Percentiles rank a stretch among this genome's conserved stretches.
These are phyloP conservation scores for Lepiota venenata DNA, from an alignment of 768 basidiomycete genomes.

Conservation along the genomic window DNA sequence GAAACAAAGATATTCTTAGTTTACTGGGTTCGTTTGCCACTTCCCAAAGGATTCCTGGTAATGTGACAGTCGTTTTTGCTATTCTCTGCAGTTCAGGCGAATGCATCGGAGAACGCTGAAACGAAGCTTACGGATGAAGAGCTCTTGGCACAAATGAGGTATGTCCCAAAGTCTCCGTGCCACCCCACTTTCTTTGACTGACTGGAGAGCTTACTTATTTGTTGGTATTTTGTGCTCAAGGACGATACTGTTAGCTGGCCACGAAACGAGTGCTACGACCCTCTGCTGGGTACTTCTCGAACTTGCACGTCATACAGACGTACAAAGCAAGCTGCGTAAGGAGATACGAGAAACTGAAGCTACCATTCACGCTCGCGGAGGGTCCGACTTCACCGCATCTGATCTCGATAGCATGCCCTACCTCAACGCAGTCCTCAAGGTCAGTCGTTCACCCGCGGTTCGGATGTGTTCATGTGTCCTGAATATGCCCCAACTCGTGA, in stretches of 20 bases:
- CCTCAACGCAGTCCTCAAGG: conserved; percentile 43
- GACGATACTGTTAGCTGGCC: conserved; percentile 47
- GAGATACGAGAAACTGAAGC: conserved; percentile 48
- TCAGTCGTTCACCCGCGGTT: conserved; percentile 16
- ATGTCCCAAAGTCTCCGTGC: conserved; percentile 29
- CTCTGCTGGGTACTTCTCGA: conserved; percentile 62
- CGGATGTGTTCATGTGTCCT: neutral
- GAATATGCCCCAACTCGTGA: neutral
- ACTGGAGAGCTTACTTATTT: conserved; percentile 15
- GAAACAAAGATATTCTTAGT: conserved; percentile 51
- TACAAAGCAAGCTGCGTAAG: conserved; percentile 57
- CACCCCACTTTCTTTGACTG: neutral
- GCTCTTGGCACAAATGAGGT: conserved; percentile 50
- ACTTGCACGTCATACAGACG: conserved; percentile 51
- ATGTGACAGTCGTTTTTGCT: neutral
- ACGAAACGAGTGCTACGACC: conserved; percentile 60
- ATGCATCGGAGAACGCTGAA: conserved; percentile 42
- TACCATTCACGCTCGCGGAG: conserved; percentile 32
- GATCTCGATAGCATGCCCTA: conserved; percentile 53
- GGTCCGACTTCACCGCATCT: conserved; percentile 31
- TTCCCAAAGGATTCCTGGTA: neutral
- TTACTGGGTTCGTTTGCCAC: conserved; percentile 41
- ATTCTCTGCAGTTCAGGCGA: conserved; percentile 43
- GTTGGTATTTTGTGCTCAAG: conserved; percentile 37
- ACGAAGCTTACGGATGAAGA: conserved; percentile 45